Base-by-base conservation (phyloP, 176 grass and related monocot species). In the Oryza australiensis region DNA sequence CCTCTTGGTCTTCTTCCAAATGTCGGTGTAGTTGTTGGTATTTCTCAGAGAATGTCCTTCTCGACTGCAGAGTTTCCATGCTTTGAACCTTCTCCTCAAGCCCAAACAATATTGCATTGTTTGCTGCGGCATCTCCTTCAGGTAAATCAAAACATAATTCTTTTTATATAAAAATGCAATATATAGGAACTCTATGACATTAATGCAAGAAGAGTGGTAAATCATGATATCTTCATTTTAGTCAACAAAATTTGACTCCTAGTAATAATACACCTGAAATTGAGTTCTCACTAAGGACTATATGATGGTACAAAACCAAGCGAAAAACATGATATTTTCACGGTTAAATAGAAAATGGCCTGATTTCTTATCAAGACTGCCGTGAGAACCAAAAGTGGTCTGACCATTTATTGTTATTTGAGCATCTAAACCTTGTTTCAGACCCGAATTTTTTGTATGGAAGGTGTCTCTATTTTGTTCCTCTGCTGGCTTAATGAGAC, bases 91-190 rank as follows among this genome's bases (percentile, higher is more conserved):
- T 93, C 90, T 46, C 96, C 96, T 82, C 91, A 98, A 73, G 96
- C 96, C 28, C 96, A 98, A 88, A 98, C 96, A 53, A 98, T 98
- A 87, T 80, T 98, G 85, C 96, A 98, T 86, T 98, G 96, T 82
- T 90, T 98, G 85, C 27, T 98, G 55, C 75, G 96, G 3, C 96
- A 98, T 91, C 93, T 98, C 73, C 92, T 98, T 88, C 96, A 98
- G 93, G 96, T 95, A 89, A 32, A 29, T 85, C 12, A 46, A 27
- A 10, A 72, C 64, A 65, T 62, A 40, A 57, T 75, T 85, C 26
- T 16, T 75, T 75, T 46, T 30, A 1, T 45, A n/a, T 2, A 14
- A 22, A 72, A 32, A 81, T 12, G 11, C 34, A 60, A 62, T 32
- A 59, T 74, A 74, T 28, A 49, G 80, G 73, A 65, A 35, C 40